Evolutionary conservation across 2,329 filamentous ascomycete species (phyloP).

Genomic region (Penicillium expansum): DNA sequence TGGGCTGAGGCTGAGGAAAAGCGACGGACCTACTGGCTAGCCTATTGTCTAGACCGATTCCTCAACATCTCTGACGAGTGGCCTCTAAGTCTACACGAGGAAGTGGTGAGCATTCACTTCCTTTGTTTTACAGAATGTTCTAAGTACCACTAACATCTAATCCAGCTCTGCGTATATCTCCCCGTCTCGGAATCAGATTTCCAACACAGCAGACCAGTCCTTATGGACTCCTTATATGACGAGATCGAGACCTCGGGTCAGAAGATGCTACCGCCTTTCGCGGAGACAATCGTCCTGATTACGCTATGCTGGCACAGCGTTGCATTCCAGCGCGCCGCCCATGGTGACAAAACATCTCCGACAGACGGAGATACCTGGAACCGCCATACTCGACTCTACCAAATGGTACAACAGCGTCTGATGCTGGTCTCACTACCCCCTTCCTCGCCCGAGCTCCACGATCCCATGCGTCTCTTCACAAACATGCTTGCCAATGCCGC

Average conservation of each 20-base stretch:
- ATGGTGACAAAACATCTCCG: neutral
- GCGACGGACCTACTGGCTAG: slow-evolving; percentile 39
- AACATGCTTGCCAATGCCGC: slow-evolving; percentile 17
- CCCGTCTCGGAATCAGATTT: slow-evolving; percentile 15
- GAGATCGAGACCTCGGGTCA: slow-evolving; percentile 5
- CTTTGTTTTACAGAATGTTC: neutral
- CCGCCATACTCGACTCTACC: slow-evolving; percentile 12
- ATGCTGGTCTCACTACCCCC: slow-evolving; percentile 11
- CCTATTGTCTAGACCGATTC: slow-evolving; percentile 37
- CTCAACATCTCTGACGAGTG: slow-evolving; percentile 28
- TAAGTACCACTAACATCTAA: neutral
- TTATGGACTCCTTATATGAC: slow-evolving; percentile 24
- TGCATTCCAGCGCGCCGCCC: neutral
- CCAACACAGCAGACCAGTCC: slow-evolving; percentile 1
- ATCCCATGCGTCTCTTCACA: slow-evolving; percentile 18
- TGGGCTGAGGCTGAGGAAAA: slow-evolving; percentile 33
- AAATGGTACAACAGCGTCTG: slow-evolving; percentile 7
- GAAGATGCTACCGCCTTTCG: slow-evolving; percentile 6
- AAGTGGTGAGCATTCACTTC: slow-evolving; percentile 1
- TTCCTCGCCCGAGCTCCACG: slow-evolving; percentile 1
- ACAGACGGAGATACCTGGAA: slow-evolving; percentile 7
- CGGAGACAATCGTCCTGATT: slow-evolving; percentile 4
- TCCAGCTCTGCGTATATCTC: slow-evolving; percentile 15
- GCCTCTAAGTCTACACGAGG: slow-evolving; percentile 32
- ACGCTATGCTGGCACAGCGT: slow-evolving; percentile 10